These are phyloP conservation scores for Macroventuria anomochaeta DNA, from an alignment of 2,329 filamentous ascomycete genomes.

Conservation along the genomic window DNA sequence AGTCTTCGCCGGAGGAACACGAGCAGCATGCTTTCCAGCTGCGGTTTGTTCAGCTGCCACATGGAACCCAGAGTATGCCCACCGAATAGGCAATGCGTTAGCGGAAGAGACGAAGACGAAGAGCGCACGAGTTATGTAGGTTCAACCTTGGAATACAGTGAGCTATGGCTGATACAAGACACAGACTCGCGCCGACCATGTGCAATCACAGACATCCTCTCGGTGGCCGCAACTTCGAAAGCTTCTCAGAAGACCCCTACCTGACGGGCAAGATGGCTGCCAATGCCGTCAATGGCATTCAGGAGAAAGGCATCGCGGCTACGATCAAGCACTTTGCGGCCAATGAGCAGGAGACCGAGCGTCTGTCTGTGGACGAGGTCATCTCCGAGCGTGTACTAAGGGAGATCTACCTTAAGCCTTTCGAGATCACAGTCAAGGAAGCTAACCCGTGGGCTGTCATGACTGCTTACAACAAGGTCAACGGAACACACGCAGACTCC, in stretches of 20 bases:
- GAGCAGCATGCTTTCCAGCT: conserved; percentile 76
- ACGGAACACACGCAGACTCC: conserved; percentile 71
- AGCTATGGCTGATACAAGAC: background rate
- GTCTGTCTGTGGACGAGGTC: conserved; percentile 58
- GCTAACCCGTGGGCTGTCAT: conserved; percentile 72
- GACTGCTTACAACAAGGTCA: conserved; percentile 77
- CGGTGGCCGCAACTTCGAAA: conserved; percentile 81
- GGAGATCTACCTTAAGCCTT: conserved; percentile 63
- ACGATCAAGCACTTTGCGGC: conserved; percentile 78
- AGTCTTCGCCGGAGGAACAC: conserved; percentile 68
- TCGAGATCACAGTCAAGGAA: conserved; percentile 75
- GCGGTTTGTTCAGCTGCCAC: conserved; percentile 72
- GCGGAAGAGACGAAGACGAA: conserved; percentile 74
- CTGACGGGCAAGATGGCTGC: conserved; percentile 72
- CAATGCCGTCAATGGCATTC: conserved; percentile 65
- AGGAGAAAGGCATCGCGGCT: conserved; percentile 69
- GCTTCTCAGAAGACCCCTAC: conserved; percentile 72
- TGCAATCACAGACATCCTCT: conserved; percentile 82
- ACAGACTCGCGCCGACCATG: conserved; percentile 72
- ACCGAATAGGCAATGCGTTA: conserved; percentile 66
- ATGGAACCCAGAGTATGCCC: conserved; percentile 70
- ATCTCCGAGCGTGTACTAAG: conserved; percentile 64
- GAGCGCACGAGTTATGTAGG: conserved; percentile 70
- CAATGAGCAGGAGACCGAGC: conserved; percentile 75
- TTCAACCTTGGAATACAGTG: background rate